These are phyloP conservation scores for Ochromonas danica DNA, from an alignment of 108 stramenopile genomes.

Conservation along the genomic window DNA sequence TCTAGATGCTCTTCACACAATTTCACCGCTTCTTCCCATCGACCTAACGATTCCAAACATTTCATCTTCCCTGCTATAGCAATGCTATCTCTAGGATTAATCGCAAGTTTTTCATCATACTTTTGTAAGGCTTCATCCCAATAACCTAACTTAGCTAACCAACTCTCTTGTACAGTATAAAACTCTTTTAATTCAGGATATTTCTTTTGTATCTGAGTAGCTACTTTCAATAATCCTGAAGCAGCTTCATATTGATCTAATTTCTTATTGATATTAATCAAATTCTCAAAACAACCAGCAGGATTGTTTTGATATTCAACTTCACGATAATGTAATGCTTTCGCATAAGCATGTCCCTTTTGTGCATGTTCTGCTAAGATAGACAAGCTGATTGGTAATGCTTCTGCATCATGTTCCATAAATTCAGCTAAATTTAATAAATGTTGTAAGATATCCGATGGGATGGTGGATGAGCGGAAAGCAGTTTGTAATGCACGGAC, in stretches of 20 bases:
- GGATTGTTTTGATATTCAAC: constrained; percentile 68
- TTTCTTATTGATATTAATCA: constrained; percentile 95
- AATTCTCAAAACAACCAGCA: constrained; percentile 74
- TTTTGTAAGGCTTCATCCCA: constrained; percentile 79
- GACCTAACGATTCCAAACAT: constrained; percentile 89
- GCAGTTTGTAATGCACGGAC: constrained; percentile 79
- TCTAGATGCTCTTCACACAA: constrained; percentile 49
- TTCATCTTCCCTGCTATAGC: constrained; percentile 86
- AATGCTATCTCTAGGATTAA: constrained; percentile 71
- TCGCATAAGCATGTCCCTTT: constrained; percentile 94
- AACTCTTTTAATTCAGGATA: constrained; percentile 47
- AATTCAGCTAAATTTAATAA: constrained; percentile 96
- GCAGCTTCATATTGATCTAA: constrained; percentile 94
- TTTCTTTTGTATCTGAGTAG: constrained; percentile 35
- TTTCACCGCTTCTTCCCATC: constrained; percentile 79
- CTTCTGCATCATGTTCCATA: constrained; percentile 89
- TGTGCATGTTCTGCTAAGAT: constrained; percentile 82
- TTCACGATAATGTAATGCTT: constrained; percentile 91
- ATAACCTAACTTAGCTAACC: constrained; percentile 93
- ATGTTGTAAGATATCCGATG: constrained; percentile 83
- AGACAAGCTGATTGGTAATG: constrained; percentile 87
- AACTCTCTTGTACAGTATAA: constrained; percentile 70
- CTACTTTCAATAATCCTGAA: constrained; percentile 77
- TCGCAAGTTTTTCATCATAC: constrained; percentile 74
- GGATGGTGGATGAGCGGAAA: constrained; percentile 64